Evolutionary conservation across 2,329 filamentous ascomycete genomes (phyloP).

Genomic region (Calonectria pteridis): DNA sequence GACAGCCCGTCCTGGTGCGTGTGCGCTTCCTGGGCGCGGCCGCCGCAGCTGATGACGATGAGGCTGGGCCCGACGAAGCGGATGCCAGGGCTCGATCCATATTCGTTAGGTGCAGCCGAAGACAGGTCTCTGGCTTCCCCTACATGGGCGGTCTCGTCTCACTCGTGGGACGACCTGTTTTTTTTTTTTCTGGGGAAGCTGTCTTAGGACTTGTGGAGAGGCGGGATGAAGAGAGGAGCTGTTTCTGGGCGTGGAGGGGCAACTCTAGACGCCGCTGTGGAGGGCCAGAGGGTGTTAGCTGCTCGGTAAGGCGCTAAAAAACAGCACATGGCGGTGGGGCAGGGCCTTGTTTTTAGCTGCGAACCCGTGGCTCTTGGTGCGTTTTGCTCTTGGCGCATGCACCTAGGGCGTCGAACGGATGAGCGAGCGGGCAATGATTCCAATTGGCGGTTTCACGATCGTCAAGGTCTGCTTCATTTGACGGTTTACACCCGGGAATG

Average conservation of each 20-base stretch:
- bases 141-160: slow-evolving; percentile 6
- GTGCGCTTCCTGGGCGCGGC: slow-evolving; percentile 43
- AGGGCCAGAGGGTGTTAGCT: background rate
- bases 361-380: background rate
- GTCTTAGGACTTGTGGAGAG: slow-evolving; percentile 19
- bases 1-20: slow-evolving; percentile 51
- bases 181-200: slow-evolving; percentile 14
- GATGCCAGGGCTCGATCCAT: slow-evolving; percentile 31
- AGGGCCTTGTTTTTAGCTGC: background rate
- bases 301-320: background rate
- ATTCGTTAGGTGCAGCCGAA: slow-evolving; percentile 39
- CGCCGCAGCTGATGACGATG: background rate
- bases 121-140: background rate
- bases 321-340: slow-evolving; percentile 5
- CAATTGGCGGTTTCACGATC: background rate
- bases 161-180: background rate
- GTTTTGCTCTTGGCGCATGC: background rate
- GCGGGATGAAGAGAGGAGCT: slow-evolving; percentile 1
- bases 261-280: slow-evolving; percentile 25
- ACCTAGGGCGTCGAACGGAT: background rate
- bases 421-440: background rate
- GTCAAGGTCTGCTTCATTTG: background rate
- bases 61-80: background rate
- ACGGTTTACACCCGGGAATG: background rate
- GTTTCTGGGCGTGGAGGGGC: slow-evolving; percentile 22